Conservation (phyloP, 352 stramenopile species). For the Thraustotheca clavata region DNA sequence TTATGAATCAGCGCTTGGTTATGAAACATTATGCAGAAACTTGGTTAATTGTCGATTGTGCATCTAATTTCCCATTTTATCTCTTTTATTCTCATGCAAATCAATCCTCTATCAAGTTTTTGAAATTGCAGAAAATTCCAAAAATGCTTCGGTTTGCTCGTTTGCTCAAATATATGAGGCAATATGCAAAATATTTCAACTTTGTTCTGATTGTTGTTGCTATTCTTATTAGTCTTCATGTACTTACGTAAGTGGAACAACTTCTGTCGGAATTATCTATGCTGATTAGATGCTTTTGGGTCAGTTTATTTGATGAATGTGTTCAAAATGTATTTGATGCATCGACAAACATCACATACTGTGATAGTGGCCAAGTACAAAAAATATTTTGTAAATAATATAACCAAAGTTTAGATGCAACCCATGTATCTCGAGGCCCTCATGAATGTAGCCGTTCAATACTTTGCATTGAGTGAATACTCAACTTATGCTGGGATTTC, state of each 20-base stretch:
- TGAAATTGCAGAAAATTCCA: conserved; percentile 79
- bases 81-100: conserved; percentile 45
- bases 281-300: conserved; percentile 44
- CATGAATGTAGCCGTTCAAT: conserved; percentile 71
- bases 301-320: conserved; percentile 58
- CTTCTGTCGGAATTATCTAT: not conserved
- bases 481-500: conserved; percentile 54
- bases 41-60: conserved; percentile 77
- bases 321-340: conserved; percentile 25
- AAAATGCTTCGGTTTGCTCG: conserved; percentile 68
- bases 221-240: conserved; percentile 54
- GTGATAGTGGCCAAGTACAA: conserved; percentile 32
- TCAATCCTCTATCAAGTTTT: conserved; percentile 66
- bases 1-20: conserved; percentile 64
- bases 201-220: conserved; percentile 55
- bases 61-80: conserved; percentile 76
- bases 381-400: not conserved
- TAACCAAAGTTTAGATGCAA: conserved; percentile 25
- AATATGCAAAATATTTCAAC: conserved; percentile 84
- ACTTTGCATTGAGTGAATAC: conserved; percentile 61
- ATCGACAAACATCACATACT: conserved; percentile 19
- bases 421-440: conserved; percentile 68
- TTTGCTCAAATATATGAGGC: conserved; percentile 63
- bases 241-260: conserved; percentile 35
- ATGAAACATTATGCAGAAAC: conserved; percentile 55